Percentiles rank a stretch among this genome's conserved stretches.
These are phyloP conservation scores for Cadophora gregata DNA, from an alignment of 2,329 filamentous ascomycete species.

Conservation along the genomic window DNA sequence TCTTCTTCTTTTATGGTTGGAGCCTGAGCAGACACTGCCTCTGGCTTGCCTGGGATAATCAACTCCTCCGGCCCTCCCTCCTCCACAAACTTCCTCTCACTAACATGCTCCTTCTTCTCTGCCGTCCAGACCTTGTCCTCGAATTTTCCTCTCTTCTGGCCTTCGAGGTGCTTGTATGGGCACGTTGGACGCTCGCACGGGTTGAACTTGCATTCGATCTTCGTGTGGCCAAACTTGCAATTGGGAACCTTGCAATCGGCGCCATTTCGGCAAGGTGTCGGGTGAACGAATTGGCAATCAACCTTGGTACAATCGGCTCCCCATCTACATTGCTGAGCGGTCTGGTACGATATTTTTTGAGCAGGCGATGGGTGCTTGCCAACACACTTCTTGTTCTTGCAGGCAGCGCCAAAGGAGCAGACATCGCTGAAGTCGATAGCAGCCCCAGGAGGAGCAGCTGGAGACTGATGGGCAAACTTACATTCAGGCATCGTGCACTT, in stretches of 20 bases:
- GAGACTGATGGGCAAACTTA: conserved; percentile 92
- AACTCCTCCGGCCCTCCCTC: conserved; percentile 65
- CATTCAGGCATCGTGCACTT: conserved; percentile 89
- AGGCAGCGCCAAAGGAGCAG: conserved; percentile 87
- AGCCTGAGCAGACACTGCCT: conserved; percentile 28
- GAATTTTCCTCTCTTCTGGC: conserved; percentile 81
- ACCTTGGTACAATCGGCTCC: conserved; percentile 91
- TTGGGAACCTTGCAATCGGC: conserved; percentile 80
- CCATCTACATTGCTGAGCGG: conserved; percentile 87
- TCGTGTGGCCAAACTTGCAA: conserved; percentile 90
- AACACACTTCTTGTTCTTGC: conserved; percentile 95
- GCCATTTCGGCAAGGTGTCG: conserved; percentile 85
- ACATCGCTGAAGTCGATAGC: conserved; percentile 79
- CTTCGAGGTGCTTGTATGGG: conserved; percentile 87
- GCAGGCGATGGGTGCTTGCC: conserved; percentile 92
- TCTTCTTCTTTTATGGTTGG: conserved; percentile 28
- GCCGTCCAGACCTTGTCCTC: conserved; percentile 92
- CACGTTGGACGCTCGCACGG: conserved; percentile 91
- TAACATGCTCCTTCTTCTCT: conserved; percentile 70
- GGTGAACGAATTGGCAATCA: conserved; percentile 88
- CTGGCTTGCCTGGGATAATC: conserved; percentile 40
- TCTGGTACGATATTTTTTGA: conserved; percentile 76
- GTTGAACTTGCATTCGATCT: conserved; percentile 85
- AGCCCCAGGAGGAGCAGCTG: conserved; percentile 79
- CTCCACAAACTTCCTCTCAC: conserved; percentile 86